phyloP scores from a whole-genome alignment of 2,329 filamentous ascomycete genomes.

The Falciphora oryzae region DNA sequence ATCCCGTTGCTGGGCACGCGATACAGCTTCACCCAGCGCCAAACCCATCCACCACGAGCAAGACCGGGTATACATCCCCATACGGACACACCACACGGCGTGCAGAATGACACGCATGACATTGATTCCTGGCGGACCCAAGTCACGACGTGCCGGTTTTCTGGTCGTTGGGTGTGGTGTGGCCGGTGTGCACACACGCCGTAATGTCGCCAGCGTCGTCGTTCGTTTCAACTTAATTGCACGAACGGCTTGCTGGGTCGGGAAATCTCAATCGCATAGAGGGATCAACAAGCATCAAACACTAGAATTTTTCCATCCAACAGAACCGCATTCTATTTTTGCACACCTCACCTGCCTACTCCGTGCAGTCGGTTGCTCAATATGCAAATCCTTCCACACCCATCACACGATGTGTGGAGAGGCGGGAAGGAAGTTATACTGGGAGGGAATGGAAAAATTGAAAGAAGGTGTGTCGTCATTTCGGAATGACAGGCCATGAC shows the following conservation, averaged over 20 bases:
- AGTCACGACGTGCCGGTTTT: background rate
- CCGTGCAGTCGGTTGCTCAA: background rate
- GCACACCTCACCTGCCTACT: background rate
- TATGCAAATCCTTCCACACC: background rate
- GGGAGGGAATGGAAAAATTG: background rate
- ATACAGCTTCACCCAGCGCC: background rate
- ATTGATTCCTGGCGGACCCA: background rate
- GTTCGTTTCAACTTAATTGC: background rate
- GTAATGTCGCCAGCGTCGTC: background rate
- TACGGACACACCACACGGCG: background rate
- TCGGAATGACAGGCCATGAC: background rate
- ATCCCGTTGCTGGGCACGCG: background rate
- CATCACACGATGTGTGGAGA: background rate
- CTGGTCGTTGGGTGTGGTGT: background rate
- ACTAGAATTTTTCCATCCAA: background rate
- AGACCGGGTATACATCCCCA: background rate
- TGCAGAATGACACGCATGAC: background rate
- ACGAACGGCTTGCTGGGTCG: background rate
- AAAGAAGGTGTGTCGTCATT: background rate
- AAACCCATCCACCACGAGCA: too few species aligned
- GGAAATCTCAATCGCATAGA: background rate
- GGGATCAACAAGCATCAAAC: background rate
- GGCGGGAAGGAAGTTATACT: background rate
- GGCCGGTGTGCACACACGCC: too few species aligned
- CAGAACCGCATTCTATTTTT: background rate